Evolutionary conservation across 305 asterid genomes (phyloP), one percentile per base, ranked within the genome.

Genomic region (Ajuga reptans): DNA sequence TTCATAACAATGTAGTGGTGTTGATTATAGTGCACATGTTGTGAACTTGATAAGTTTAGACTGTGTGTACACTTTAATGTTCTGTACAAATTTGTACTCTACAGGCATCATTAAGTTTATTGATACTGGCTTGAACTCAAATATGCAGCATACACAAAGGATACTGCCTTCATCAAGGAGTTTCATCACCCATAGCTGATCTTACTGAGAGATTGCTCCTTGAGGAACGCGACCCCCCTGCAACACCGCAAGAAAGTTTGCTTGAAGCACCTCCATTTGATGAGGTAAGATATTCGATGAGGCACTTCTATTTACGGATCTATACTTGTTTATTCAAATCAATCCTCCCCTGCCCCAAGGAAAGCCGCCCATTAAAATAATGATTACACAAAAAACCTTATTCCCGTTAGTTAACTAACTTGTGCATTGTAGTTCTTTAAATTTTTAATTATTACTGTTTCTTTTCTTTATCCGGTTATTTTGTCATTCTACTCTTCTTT

Each of bases 151-250:
- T 89, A 84, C 99, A 94, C 85, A 94, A 85, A 80, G 89, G 84
- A 45, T 86, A 86, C 83, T 91, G 95, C 88, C 84, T 86, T 71
- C 96, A 87, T 58, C 95, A 89, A 82, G 96, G 97, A 71, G 81
- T 85, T 79, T 63, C 84, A 62, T 91, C 99, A 56, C 95, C 97
- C 69, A 77, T 94, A 77, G 82, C 91, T 42, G 89, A 91, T 79
- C 96, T 94, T 77, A 91, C 96, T 0, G 88, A 94, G 84, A 84
- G 97, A 81, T 82, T 94, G 87, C 97, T 94, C 71, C 93, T 94
- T 64, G 99, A 94, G 84, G 97, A 91, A 69, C 93, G 95, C 11
- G 99, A 94, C 72, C 90, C 89, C 45, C 92, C 95, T 57, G 95
- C 96, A 59, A 84, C 84, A 70, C 83, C 88, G 2, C 92, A 79